Percentiles rank a stretch among this genome's conserved stretches.
Evolutionary conservation across 1,139 yeast species (phyloP).

Genomic region (Magnusiomyces ingens): DNA sequence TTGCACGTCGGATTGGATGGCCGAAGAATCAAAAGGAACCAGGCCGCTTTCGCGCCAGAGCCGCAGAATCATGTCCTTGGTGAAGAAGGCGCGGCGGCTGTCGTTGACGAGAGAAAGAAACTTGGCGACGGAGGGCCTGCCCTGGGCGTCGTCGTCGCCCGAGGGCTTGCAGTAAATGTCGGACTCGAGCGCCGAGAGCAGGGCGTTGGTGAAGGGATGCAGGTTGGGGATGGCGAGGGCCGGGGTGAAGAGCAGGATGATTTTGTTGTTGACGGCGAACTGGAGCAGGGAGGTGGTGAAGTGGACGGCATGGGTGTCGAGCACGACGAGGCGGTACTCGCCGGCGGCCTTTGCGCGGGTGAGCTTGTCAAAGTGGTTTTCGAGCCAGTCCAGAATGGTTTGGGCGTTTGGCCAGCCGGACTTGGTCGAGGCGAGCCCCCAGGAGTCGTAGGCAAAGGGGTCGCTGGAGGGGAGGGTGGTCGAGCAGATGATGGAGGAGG

Average conservation of each 20-base stretch:
- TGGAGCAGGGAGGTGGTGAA: constrained; percentile 12
- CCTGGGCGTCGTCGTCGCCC: neutral
- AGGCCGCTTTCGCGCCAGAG: constrained; percentile 13
- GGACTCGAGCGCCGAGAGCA: constrained; percentile 10
- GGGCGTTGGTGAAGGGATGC: constrained; percentile 10
- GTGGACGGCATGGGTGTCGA: constrained; percentile 16
- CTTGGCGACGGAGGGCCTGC: neutral
- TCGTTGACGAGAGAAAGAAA: neutral
- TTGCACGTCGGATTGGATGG: neutral
- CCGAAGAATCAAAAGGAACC: constrained; percentile 14
- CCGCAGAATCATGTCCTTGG: constrained; percentile 2
- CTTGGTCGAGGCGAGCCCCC: constrained; percentile 1
- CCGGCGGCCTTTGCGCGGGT: constrained; percentile 13
- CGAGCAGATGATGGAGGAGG: too few species aligned
- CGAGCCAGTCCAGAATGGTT: constrained; percentile 14
- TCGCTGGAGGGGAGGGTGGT: neutral
- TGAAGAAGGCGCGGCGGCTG: constrained; percentile 1
- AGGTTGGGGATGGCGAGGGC: constrained; percentile 10
- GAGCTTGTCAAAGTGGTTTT: constrained; percentile 12
- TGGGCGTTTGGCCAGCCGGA: constrained; percentile 14
- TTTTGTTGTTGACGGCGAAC: constrained; percentile 13
- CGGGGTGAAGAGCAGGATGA: constrained; percentile 13
- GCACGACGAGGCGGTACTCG: constrained; percentile 10
- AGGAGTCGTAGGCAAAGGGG: constrained; percentile 1
- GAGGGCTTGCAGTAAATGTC: constrained; percentile 7